Conservation (phyloP, 495 filamentous ascomycete genomes). For the Lasiosphaeria miniovina region DNA sequence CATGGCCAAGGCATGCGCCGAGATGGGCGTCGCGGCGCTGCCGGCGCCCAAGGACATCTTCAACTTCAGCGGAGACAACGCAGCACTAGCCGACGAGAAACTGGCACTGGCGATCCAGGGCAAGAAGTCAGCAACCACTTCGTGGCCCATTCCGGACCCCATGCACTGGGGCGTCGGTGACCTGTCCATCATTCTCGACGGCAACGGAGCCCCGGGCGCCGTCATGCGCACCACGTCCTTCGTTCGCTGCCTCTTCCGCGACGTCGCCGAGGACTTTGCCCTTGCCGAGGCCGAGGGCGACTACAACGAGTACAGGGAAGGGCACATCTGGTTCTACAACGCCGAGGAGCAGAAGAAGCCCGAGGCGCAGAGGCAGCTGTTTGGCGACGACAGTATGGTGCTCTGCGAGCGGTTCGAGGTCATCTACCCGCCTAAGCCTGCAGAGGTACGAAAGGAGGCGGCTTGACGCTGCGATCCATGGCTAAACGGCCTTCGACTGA, state of each 20-base stretch:
- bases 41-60: slow-evolving; percentile 32
- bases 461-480: background rate
- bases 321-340: slow-evolving; percentile 27
- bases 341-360: slow-evolving; percentile 12
- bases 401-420: slow-evolving; percentile 36
- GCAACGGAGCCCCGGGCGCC: slow-evolving; percentile 23
- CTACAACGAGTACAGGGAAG: slow-evolving; percentile 26
- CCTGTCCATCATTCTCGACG: slow-evolving; percentile 33
- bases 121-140: slow-evolving; percentile 33
- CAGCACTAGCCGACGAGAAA: slow-evolving; percentile 13
- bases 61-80: slow-evolving; percentile 23
- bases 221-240: slow-evolving; percentile 30
- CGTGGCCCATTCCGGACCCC: slow-evolving; percentile 31
- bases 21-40: slow-evolving; percentile 18
- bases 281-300: slow-evolving; percentile 33
- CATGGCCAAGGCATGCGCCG: slow-evolving; percentile 24
- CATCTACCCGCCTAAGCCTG: slow-evolving; percentile 20
- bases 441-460: background rate
- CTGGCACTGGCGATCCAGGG: slow-evolving; percentile 26
- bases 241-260: slow-evolving; percentile 27
- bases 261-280: slow-evolving; percentile 34
- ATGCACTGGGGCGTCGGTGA: slow-evolving; percentile 32
- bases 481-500: background rate
- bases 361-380: slow-evolving; percentile 6
- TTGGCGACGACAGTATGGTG: slow-evolving; percentile 32